A percentile compares a stretch with the other conserved stretches of the same genome.
Evolutionary conservation across 371 early-diverging fungal species (phyloP).

Genomic region (Actinomortierella wolfii): DNA sequence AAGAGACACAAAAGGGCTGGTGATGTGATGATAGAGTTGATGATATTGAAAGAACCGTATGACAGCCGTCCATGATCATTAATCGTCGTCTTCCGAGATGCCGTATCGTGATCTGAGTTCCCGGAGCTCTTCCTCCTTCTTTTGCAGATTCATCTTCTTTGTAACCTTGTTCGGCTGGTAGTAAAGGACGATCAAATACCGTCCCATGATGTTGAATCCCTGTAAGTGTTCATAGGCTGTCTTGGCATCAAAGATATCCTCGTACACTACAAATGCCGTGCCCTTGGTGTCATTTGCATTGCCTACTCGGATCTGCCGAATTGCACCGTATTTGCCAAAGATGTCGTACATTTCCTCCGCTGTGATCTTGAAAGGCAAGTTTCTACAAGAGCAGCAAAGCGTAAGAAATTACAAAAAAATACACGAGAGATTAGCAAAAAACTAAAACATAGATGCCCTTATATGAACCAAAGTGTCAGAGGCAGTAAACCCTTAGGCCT

Average conservation of each 20-base stretch:
- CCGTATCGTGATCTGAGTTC: constrained; percentile 74
- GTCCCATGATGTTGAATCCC: constrained; percentile 94
- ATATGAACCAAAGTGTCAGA: not conserved
- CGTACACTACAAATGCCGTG: constrained; percentile 95
- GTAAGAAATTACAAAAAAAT: not conserved
- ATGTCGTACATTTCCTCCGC: constrained; percentile 95
- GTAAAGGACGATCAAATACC: constrained; percentile 94
- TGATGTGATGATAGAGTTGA: not conserved
- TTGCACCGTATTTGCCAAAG: constrained; percentile 97
- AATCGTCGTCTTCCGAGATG: constrained; percentile 44
- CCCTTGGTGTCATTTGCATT: constrained; percentile 87
- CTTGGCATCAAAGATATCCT: constrained; percentile 97
- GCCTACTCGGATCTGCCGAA: constrained; percentile 94
- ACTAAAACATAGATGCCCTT: not conserved
- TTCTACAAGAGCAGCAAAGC: constrained; percentile 49
- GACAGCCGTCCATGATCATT: too few relatives aligned
- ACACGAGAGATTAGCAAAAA: not conserved
- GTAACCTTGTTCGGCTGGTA: constrained; percentile 84
- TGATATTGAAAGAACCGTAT: too few relatives aligned
- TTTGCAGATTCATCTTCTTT: constrained; percentile 82
- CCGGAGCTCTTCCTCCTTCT: constrained; percentile 84
- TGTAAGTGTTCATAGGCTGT: constrained; percentile 94
- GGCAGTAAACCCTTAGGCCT: constrained; percentile 12
- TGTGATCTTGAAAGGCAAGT: constrained; percentile 95
- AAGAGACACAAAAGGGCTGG: not conserved